Conservation (phyloP, 2,329 filamentous ascomycete species). For the Fusarium nurragi region DNA sequence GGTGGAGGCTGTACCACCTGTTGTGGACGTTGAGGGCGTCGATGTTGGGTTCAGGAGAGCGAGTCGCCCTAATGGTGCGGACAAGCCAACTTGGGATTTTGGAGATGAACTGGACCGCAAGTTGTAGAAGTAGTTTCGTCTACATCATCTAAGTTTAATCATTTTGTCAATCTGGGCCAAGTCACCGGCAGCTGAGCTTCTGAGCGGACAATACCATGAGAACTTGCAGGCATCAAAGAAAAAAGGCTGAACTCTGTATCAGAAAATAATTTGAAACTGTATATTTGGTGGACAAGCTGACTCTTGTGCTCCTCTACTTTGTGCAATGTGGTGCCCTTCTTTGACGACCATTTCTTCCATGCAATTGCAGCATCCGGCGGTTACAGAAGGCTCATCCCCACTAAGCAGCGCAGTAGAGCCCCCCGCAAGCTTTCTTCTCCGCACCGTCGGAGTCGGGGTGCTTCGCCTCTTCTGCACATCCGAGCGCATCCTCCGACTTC, state of each 20-base stretch:
- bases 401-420: background rate
- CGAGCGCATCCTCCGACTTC: slow-evolving; percentile 24
- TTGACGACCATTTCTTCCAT: background rate
- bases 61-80: slow-evolving; percentile 63
- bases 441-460: slow-evolving; percentile 19
- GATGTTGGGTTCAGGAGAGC: slow-evolving; percentile 55
- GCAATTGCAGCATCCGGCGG: background rate
- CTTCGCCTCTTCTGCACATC: slow-evolving; percentile 2
- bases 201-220: too few relatives aligned
- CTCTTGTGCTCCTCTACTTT: background rate
- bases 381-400: background rate
- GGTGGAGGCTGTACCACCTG: slow-evolving; percentile 56
- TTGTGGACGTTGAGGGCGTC: slow-evolving; percentile 56
- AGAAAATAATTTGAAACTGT: background rate
- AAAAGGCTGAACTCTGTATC: too few relatives aligned
- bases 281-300: background rate
- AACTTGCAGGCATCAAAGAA: too few relatives aligned
- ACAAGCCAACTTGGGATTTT: slow-evolving; percentile 66
- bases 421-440: background rate
- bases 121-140: slow-evolving; percentile 4
- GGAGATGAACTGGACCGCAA: slow-evolving; percentile 22
- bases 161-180: background rate
- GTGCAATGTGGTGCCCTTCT: background rate
- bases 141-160: background rate
- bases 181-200: too few relatives aligned